phyloP scores from a whole-genome alignment of 257 asterid genomes.

The Eustoma russellianum region DNA sequence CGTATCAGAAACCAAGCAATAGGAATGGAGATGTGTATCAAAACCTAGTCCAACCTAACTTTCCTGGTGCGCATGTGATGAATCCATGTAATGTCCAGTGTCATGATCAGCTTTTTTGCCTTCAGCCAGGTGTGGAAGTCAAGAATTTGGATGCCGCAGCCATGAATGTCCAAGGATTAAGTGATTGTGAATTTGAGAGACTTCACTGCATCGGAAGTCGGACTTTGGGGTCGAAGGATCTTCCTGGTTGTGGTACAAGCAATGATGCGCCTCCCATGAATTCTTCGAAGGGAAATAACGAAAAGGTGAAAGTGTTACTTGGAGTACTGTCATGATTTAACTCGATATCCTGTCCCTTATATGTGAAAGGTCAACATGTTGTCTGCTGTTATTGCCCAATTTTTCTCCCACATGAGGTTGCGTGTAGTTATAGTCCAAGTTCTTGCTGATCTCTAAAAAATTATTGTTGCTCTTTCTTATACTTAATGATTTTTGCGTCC shows the following conservation, averaged over 20 bases:
- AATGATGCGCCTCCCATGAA: slow-evolving; percentile 13
- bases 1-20: slow-evolving; percentile 21
- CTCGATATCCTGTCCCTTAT: slow-evolving; percentile 2
- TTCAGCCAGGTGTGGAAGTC: slow-evolving; percentile 58
- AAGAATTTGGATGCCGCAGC: slow-evolving; percentile 19
- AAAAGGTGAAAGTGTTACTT: slow-evolving; percentile 34
- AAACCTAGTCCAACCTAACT: slow-evolving; percentile 30
- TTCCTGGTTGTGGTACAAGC: slow-evolving; percentile 38
- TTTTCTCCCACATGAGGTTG: background rate
- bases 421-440: background rate
- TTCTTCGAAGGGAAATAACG: slow-evolving; percentile 37
- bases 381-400: slow-evolving; percentile 1
- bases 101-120: slow-evolving; percentile 71
- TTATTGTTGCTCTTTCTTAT: background rate
- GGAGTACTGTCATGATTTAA: background rate
- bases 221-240: slow-evolving; percentile 29
- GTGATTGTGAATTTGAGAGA: slow-evolving; percentile 58
- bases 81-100: slow-evolving; percentile 76
- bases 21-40: slow-evolving; percentile 42
- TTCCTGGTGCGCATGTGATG: slow-evolving; percentile 56
- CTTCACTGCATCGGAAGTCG: slow-evolving; percentile 53
- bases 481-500: background rate
- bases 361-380: background rate
- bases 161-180: slow-evolving; percentile 25
- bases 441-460: background rate